phyloP scores from a whole-genome alignment of 306 rosid genomes.

The Hippophae gyantsensis region DNA sequence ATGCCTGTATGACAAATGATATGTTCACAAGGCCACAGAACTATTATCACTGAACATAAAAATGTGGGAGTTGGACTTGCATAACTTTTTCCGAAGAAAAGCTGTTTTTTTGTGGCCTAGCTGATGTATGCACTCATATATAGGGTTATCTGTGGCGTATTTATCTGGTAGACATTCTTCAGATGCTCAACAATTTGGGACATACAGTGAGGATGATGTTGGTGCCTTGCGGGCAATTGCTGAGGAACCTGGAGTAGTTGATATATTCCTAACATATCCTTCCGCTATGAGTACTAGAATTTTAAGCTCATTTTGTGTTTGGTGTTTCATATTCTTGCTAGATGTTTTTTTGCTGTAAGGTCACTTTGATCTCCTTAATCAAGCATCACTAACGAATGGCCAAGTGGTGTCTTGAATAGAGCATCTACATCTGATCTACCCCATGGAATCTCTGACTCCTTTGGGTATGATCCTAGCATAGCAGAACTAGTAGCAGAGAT shows the following conservation, averaged over 20 bases:
- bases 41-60: not conserved
- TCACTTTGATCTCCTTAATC: slow-evolving; percentile 42
- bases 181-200: slow-evolving; percentile 62
- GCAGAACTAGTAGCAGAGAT: slow-evolving; percentile 82
- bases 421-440: slow-evolving; percentile 51
- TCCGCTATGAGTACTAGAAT: slow-evolving; percentile 5
- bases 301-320: not conserved
- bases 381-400: slow-evolving; percentile 81
- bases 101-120: not conserved
- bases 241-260: slow-evolving; percentile 75
- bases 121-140: slow-evolving; percentile 15
- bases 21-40: too few species aligned
- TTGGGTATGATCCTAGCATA: slow-evolving; percentile 49
- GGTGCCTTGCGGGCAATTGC: slow-evolving; percentile 85
- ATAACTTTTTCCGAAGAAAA: not conserved
- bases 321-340: slow-evolving; percentile 6
- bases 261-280: slow-evolving; percentile 93
- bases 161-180: slow-evolving; percentile 64
- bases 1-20: too few species aligned
- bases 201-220: slow-evolving; percentile 70
- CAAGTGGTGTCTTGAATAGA: slow-evolving; percentile 55
- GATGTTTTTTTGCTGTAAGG: slow-evolving; percentile 11
- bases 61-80: not conserved
- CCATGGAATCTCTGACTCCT: slow-evolving; percentile 46
- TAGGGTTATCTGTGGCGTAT: slow-evolving; percentile 70